Evolutionary conservation across 352 stramenopile genomes (phyloP).

Genomic region (Phytophthora tentaculata): DNA sequence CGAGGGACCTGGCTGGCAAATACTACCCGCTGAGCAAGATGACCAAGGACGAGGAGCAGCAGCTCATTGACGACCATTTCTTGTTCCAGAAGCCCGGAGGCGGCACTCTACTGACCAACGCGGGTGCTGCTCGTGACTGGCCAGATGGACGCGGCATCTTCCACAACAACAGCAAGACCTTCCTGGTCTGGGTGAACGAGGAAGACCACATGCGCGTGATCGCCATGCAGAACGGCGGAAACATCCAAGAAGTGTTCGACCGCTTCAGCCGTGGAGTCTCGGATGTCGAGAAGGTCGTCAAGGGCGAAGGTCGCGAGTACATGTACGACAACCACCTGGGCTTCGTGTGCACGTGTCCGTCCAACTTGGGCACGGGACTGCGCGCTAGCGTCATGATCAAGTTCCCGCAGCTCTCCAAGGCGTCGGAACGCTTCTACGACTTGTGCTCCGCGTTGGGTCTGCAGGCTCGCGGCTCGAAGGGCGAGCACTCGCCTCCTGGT

Average conservation of each 20-base stretch:
- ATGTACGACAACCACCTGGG: constrained; percentile 77
- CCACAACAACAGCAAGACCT: constrained; percentile 86
- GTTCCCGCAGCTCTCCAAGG: constrained; percentile 65
- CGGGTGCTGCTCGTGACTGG: constrained; percentile 86
- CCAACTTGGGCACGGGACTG: constrained; percentile 75
- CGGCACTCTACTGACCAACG: constrained; percentile 67
- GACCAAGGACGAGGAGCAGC: constrained; percentile 83
- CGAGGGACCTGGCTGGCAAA: constrained; percentile 70
- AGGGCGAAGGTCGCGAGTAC: constrained; percentile 65
- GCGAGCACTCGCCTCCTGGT: constrained; percentile 69
- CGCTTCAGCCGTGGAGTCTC: constrained; percentile 71
- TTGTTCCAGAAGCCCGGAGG: constrained; percentile 91
- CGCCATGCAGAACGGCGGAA: constrained; percentile 79
- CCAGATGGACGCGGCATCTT: constrained; percentile 89
- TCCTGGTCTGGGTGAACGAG: constrained; percentile 85
- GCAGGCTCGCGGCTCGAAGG: constrained; percentile 65
- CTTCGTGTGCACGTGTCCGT: constrained; percentile 75
- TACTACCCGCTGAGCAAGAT: constrained; percentile 87
- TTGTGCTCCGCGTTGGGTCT: constrained; percentile 64
- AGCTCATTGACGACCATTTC: constrained; percentile 89
- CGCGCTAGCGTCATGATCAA: constrained; percentile 77
- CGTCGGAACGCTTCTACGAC: constrained; percentile 63
- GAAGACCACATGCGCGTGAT: constrained; percentile 86
- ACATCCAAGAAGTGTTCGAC: constrained; percentile 89
- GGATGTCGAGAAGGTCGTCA: constrained; percentile 60